Evolutionary conservation across 768 basidiomycete genomes (phyloP).

Genomic region (Lactarius evosmus): DNA sequence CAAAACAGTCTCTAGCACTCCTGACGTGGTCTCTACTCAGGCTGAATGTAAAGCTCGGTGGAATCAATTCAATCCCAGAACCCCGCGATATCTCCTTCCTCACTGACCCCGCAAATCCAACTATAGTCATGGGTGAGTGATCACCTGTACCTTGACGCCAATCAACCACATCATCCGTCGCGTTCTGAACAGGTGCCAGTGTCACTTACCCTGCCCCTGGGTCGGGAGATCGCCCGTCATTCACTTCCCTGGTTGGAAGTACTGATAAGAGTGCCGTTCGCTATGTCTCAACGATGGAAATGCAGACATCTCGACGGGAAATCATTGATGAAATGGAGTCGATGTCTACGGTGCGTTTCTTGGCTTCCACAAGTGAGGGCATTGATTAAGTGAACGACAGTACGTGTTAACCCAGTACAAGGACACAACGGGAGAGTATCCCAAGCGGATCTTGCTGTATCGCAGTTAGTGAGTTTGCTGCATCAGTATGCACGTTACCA

Average conservation of each 20-base stretch:
- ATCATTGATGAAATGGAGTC: conserved; percentile 68
- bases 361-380: not conserved
- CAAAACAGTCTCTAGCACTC: not conserved
- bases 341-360: conserved; percentile 54
- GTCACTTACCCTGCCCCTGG: conserved; percentile 83
- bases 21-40: conserved; percentile 10
- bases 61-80: conserved; percentile 77
- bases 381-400: conserved; percentile 34
- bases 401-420: conserved; percentile 55
- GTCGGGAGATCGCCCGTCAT: conserved; percentile 74
- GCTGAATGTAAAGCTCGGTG: conserved; percentile 81
- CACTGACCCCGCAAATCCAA: conserved; percentile 68
- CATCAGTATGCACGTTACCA: not conserved
- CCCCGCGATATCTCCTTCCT: conserved; percentile 60
- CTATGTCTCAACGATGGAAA: conserved; percentile 58
- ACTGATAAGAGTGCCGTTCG: conserved; percentile 75
- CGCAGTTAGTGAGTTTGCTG: conserved; percentile 45
- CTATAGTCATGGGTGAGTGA: conserved; percentile 70
- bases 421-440: conserved; percentile 55
- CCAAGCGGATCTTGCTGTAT: conserved; percentile 73
- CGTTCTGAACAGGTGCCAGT: conserved; percentile 57
- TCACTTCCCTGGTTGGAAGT: conserved; percentile 75
- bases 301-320: conserved; percentile 67
- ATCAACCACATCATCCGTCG: not conserved
- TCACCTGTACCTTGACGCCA: conserved; percentile 2